These are phyloP conservation scores for Pisolithus sp. DNA, from an alignment of 768 basidiomycete genomes.

Conservation along the genomic window DNA sequence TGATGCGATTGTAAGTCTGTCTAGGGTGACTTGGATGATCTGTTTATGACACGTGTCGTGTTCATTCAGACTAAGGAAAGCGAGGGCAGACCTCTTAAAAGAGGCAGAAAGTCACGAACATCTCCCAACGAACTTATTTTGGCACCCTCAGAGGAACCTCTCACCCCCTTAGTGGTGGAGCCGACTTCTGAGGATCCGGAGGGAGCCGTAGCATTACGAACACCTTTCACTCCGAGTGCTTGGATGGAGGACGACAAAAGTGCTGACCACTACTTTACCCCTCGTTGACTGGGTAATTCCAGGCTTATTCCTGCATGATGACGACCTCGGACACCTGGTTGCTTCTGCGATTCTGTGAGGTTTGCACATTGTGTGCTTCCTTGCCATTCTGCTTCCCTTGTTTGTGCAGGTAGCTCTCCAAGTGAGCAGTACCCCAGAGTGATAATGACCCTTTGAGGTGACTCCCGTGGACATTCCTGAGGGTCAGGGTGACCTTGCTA, in stretches of 20 bases:
- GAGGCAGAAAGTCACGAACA: constrained; percentile 25
- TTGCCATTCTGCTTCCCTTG: constrained; percentile 4
- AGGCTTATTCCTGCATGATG: constrained; percentile 51
- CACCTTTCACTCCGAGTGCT: constrained; percentile 30
- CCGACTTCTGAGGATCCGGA: constrained; percentile 20
- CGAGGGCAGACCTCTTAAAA: constrained; percentile 28
- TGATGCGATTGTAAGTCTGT: constrained; percentile 22
- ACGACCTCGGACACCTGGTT: constrained; percentile 65
- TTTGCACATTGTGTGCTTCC: constrained; percentile 17
- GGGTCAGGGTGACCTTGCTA: neutral
- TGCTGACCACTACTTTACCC: constrained; percentile 23
- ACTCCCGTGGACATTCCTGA: neutral
- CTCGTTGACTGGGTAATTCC: constrained; percentile 11
- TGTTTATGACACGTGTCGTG: constrained; percentile 8
- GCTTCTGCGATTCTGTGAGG: constrained; percentile 59
- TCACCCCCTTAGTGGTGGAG: constrained; percentile 8
- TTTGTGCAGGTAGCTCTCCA: constrained; percentile 46
- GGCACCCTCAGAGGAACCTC: constrained; percentile 18
- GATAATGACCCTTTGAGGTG: neutral
- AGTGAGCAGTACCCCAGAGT: constrained; percentile 29
- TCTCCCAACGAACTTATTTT: constrained; percentile 20
- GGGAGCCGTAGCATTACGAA: constrained; percentile 15
- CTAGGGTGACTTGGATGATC: constrained; percentile 8
- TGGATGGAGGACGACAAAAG: constrained; percentile 70
- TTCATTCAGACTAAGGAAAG: constrained; percentile 16